Percentiles rank a stretch among this genome's conserved stretches.
These are phyloP conservation scores for Irpex sp. DNA, from an alignment of 1,284 basidiomycete species.

Conservation along the genomic window DNA sequence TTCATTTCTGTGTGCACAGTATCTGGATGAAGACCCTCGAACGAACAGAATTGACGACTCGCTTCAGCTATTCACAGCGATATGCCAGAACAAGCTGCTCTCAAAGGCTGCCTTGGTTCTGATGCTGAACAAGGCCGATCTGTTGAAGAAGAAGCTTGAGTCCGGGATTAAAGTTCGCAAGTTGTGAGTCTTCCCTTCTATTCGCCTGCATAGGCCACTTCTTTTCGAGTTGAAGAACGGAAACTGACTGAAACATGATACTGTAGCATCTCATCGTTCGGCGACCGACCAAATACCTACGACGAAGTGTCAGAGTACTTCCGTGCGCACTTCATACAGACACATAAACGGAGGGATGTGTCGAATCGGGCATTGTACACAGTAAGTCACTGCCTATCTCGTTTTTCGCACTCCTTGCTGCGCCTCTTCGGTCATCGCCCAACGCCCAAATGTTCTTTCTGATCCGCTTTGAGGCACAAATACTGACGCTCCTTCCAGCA, in stretches of 20 bases:
- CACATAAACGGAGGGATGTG: constrained; percentile 62
- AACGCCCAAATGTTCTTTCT: neutral
- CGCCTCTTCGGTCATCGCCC: neutral
- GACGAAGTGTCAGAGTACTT: constrained; percentile 75
- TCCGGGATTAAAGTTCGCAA: constrained; percentile 63
- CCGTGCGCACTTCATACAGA: constrained; percentile 72
- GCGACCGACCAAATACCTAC: constrained; percentile 67
- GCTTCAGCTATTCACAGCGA: constrained; percentile 67
- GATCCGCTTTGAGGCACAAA: neutral
- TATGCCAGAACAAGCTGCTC: constrained; percentile 72
- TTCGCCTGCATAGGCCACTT: too few species aligned
- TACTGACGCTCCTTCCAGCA: constrained; percentile 42
- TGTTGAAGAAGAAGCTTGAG: constrained; percentile 62
- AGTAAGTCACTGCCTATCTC: constrained; percentile 39
- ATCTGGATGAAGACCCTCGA: constrained; percentile 74
- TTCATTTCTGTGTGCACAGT: constrained; percentile 35
- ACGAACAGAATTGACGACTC: constrained; percentile 80
- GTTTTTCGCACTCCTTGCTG: neutral
- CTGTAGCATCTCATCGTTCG: constrained; percentile 73
- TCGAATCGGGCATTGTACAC: constrained; percentile 57
- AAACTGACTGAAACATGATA: neutral
- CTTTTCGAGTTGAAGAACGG: neutral
- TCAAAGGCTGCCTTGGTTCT: constrained; percentile 69
- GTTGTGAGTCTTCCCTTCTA: constrained; percentile 46
- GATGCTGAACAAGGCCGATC: constrained; percentile 74